Evolutionary conservation across 352 stramenopile genomes (phyloP).

Genomic region (Phytopythium delawarense): DNA sequence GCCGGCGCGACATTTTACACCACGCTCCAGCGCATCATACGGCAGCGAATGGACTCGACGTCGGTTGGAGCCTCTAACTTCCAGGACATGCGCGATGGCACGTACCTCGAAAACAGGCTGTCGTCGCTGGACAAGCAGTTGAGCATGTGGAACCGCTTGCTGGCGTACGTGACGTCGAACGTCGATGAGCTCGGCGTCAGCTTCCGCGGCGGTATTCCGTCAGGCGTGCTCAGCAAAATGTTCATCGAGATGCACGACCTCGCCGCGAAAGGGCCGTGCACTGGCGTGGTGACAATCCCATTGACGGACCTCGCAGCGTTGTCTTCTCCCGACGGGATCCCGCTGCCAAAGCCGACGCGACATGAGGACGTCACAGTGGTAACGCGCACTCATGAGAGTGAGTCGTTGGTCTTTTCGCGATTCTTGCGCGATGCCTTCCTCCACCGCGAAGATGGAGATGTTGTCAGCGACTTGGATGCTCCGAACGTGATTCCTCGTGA

Average conservation of each 20-base stretch:
- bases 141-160: conserved; percentile 40
- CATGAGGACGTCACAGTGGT: conserved; percentile 9
- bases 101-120: conserved; percentile 55
- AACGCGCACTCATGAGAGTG: conserved; percentile 47
- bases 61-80: conserved; percentile 50
- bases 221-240: conserved; percentile 46
- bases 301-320: conserved; percentile 44
- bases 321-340: conserved; percentile 13
- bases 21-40: conserved; percentile 55
- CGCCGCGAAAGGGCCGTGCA: conserved; percentile 58
- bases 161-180: conserved; percentile 55
- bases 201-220: conserved; percentile 48
- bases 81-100: conserved; percentile 48
- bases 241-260: conserved; percentile 56
- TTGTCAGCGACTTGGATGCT: conserved; percentile 3
- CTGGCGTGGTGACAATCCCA: conserved; percentile 49
- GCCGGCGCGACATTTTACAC: conserved; percentile 50
- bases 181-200: conserved; percentile 61
- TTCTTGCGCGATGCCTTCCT: conserved; percentile 29
- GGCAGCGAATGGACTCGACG: conserved; percentile 62
- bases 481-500: conserved; percentile 20
- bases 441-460: conserved; percentile 5
- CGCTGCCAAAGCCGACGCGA: conserved; percentile 4
- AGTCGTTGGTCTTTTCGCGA: conserved; percentile 50
- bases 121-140: conserved; percentile 48